Conservation (phyloP, 2,329 filamentous ascomycete species). For the Hyphodiscus sp. region DNA sequence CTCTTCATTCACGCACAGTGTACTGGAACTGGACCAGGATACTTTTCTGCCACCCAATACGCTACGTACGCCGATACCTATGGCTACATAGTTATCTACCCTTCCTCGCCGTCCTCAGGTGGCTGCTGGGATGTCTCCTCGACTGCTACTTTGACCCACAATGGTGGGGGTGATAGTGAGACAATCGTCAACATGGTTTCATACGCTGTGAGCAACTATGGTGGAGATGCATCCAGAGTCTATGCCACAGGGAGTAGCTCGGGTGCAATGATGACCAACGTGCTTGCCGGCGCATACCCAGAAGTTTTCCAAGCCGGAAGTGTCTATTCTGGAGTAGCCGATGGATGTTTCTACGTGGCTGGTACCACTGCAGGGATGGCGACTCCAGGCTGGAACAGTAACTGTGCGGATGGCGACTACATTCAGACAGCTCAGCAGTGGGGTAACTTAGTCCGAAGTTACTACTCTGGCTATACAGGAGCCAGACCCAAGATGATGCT, state of each 20-base stretch:
- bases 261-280: slow-evolving; percentile 38
- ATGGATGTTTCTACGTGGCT: slow-evolving; percentile 36
- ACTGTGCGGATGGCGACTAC: slow-evolving; percentile 35
- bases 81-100: slow-evolving; percentile 54
- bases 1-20: not conserved
- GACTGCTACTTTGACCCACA: slow-evolving; percentile 39
- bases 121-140: slow-evolving; percentile 54
- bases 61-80: slow-evolving; percentile 43
- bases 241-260: slow-evolving; percentile 45
- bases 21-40: slow-evolving; percentile 34
- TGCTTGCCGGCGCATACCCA: slow-evolving; percentile 41
- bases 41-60: slow-evolving; percentile 34
- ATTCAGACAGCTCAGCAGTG: slow-evolving; percentile 37
- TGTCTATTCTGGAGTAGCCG: slow-evolving; percentile 38
- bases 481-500: slow-evolving; percentile 34
- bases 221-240: slow-evolving; percentile 42
- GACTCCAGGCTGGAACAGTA: slow-evolving; percentile 45
- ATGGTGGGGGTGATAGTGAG: slow-evolving; percentile 49
- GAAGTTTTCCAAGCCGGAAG: slow-evolving; percentile 40
- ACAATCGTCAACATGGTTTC: slow-evolving; percentile 51
- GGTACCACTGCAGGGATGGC: slow-evolving; percentile 36
- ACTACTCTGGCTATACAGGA: slow-evolving; percentile 34
- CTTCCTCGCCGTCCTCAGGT: slow-evolving; percentile 44
- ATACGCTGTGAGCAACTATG: slow-evolving; percentile 45
- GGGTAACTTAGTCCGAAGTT: slow-evolving; percentile 39